Base-by-base conservation (phyloP, 1,284 basidiomycete species). In the Ceratobasidium sp. region DNA sequence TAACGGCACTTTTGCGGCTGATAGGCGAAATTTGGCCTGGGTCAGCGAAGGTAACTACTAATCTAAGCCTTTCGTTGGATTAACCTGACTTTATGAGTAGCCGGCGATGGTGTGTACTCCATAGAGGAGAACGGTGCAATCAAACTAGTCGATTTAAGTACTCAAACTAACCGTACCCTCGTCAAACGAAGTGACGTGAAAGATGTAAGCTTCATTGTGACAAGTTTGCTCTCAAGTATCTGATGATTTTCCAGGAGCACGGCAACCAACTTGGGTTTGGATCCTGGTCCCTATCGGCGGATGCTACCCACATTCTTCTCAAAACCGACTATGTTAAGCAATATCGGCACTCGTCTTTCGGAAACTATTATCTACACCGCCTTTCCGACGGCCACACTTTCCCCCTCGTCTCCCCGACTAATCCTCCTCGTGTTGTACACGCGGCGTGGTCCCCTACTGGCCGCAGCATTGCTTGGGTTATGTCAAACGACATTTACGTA, bases 21-120 rank as follows among this genome's bases (percentile, higher is more conserved):
- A 83, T 3, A 76, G 75, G 12, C 81, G 82, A 50, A 75, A 75
- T 32, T 78, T 96, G 32, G 82, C 87, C 53, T 97, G 95, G 95
- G 88, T 97, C 32, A 86, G 88, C 12, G 93, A 96, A 85, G 94
- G 94, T 92, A 70, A 34, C 84, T 74, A 25, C 29, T 38, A 50
- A n/a, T n/a, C 56, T 34, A 12, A 8, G 27, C n/a, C 25, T 52
- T 52, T 20, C 49, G 13, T 22, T 8, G 22, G 34, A 38, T 15
- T 20, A 34, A 7, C n/a, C 35, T 49, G 65, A 62, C 64, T 64
- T 55, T 45, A 13, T 49, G 65, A 49, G 20, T 75, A 92, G 93
- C 93, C 72, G 92, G 91, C 1, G 95, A 98, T 77, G 96, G 95
- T 1, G 92, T 96, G 0, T 96, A 90, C 78, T 92, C 91, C 0